A percentile compares a stretch with the other conserved stretches of the same genome.
Evolutionary conservation across 2,329 filamentous ascomycete species (phyloP).

Genomic region (Sarocladiaceae sp.): DNA sequence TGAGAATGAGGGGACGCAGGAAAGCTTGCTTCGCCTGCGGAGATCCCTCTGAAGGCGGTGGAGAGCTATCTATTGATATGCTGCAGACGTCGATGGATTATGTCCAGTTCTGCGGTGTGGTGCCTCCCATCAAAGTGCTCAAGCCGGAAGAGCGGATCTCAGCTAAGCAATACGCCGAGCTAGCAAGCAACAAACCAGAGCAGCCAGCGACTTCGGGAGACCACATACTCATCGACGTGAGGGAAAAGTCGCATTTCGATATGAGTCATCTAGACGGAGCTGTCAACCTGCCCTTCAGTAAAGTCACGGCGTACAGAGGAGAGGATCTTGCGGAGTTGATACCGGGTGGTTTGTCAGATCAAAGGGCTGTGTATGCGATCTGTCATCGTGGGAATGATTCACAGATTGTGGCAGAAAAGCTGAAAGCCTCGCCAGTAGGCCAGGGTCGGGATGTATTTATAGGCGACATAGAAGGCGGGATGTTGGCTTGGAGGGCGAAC

Average conservation of each 20-base stretch:
- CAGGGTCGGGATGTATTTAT: constrained; percentile 53
- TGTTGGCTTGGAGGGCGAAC: constrained; percentile 66
- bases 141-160: constrained; percentile 63
- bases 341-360: constrained; percentile 24
- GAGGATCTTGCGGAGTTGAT: constrained; percentile 30
- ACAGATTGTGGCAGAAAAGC: constrained; percentile 61
- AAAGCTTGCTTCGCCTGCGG: constrained; percentile 75
- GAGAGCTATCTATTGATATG: constrained; percentile 54
- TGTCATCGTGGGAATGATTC: constrained; percentile 78
- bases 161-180: constrained; percentile 52
- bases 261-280: constrained; percentile 73
- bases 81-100: constrained; percentile 71
- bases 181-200: constrained; percentile 6
- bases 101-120: constrained; percentile 75
- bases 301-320: constrained; percentile 52
- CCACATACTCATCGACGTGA: constrained; percentile 73
- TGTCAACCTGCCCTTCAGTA: constrained; percentile 59
- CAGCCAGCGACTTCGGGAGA: constrained; percentile 12
- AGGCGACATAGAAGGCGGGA: constrained; percentile 67
- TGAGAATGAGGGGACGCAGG: constrained; percentile 68
- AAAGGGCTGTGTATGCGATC: constrained; percentile 63
- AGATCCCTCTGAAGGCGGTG: constrained; percentile 34
- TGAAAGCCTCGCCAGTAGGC: constrained; percentile 58
- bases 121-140: constrained; percentile 51
- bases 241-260: constrained; percentile 79